Percentiles rank a stretch among this genome's conserved stretches.
These are phyloP conservation scores for Neurospora africana DNA, from an alignment of 495 filamentous ascomycete genomes.

Conservation along the genomic window DNA sequence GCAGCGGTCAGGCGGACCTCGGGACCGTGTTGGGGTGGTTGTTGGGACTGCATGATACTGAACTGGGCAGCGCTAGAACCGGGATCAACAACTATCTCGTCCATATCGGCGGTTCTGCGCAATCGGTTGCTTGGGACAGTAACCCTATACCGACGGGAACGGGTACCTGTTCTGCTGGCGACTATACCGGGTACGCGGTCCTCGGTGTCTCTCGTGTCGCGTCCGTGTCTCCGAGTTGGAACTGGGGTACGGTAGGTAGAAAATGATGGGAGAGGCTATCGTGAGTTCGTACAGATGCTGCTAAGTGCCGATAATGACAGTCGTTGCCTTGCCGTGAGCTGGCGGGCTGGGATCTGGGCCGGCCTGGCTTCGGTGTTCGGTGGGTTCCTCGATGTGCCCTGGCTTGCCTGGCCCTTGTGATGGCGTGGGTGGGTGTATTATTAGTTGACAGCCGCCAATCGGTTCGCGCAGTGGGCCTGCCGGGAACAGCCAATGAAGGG, in stretches of 20 bases:
- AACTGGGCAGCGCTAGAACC: constrained; percentile 17
- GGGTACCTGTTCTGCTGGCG: background rate
- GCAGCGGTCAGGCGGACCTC: constrained; percentile 32
- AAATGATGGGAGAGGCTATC: too few relatives aligned
- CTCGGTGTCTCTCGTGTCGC: background rate
- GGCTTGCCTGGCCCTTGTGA: background rate
- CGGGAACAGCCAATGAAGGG: background rate
- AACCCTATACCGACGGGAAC: background rate
- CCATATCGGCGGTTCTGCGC: constrained; percentile 26
- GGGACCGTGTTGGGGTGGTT: constrained; percentile 8
- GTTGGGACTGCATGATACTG: constrained; percentile 22
- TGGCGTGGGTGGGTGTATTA: background rate
- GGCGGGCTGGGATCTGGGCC: background rate
- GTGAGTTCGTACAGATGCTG: too few relatives aligned
- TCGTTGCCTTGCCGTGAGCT: background rate
- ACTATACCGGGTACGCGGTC: background rate
- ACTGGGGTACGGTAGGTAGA: too few relatives aligned
- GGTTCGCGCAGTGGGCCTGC: background rate
- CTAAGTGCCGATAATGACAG: background rate
- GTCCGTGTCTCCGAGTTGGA: background rate
- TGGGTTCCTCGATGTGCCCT: background rate
- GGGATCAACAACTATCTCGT: constrained; percentile 30
- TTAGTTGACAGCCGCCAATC: background rate
- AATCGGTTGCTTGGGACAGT: constrained; percentile 8
- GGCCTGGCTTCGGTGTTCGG: background rate